Conservation (phyloP, 441 rosid species). For the Isatis lusitanica region DNA sequence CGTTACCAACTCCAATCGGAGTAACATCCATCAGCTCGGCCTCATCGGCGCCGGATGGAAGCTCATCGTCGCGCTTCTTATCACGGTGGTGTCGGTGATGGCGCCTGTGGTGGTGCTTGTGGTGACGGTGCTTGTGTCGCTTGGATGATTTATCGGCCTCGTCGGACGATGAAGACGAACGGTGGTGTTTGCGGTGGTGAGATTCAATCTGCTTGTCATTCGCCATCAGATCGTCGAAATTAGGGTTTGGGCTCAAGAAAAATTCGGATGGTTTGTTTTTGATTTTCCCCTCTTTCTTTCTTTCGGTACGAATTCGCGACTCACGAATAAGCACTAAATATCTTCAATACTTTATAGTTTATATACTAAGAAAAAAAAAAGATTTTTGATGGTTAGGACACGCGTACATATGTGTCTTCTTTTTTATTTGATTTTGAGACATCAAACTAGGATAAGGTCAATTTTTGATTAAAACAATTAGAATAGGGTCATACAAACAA, state of each 20-base stretch:
- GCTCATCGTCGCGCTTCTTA: constrained; percentile 59
- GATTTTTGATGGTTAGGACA: neutral
- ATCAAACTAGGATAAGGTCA: no score
- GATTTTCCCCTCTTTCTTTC: neutral
- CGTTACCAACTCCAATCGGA: constrained; percentile 19
- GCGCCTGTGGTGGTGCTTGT: constrained; percentile 45
- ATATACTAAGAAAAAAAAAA: neutral
- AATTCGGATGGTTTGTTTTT: neutral
- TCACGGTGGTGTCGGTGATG: constrained; percentile 67
- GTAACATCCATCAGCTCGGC: constrained; percentile 23
- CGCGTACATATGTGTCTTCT: neutral
- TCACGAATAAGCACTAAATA: neutral
- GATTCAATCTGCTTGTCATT: constrained; percentile 58
- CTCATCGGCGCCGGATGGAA: constrained; percentile 39
- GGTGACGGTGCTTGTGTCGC: constrained; percentile 83
- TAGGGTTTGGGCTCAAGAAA: constrained; percentile 55
- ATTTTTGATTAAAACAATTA: no score
- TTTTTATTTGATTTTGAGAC: neutral
- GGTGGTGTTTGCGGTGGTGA: constrained; percentile 72
- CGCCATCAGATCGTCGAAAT: constrained; percentile 51
- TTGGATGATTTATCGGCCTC: constrained; percentile 67
- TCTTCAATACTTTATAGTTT: neutral
- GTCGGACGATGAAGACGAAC: constrained; percentile 50
- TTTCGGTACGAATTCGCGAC: neutral
- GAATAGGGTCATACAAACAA: no score